These are phyloP conservation scores for Aspergillus intermedius DNA, from an alignment of 2,329 filamentous ascomycete species.

Conservation along the genomic window DNA sequence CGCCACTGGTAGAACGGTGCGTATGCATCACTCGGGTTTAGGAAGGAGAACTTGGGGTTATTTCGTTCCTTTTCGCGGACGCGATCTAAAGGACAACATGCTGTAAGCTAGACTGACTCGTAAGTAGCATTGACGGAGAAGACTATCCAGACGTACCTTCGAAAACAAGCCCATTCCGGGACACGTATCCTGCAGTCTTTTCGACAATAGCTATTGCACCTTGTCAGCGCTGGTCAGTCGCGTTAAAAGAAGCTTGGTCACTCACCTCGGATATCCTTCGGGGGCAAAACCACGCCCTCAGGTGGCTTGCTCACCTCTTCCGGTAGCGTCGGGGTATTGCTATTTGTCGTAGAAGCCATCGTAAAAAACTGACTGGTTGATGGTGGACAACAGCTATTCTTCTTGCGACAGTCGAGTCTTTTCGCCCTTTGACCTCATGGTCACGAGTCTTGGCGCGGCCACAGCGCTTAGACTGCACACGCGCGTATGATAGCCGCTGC, in stretches of 20 bases:
- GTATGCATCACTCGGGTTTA: constrained; percentile 74
- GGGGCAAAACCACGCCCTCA: constrained; percentile 76
- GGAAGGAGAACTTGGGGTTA: constrained; percentile 88
- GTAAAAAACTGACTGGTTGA: constrained; percentile 5
- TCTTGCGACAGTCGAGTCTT: neutral
- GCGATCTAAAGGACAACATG: constrained; percentile 46
- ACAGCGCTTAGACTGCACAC: constrained; percentile 2
- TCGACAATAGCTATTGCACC: constrained; percentile 60
- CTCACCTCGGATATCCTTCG: constrained; percentile 67
- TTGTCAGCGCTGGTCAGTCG: constrained; percentile 17
- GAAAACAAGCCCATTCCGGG: constrained; percentile 59
- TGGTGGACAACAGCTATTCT: neutral
- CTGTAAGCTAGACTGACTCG: neutral
- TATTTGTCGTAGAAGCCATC: constrained; percentile 39
- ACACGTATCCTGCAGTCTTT: constrained; percentile 90
- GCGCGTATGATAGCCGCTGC: constrained; percentile 4
- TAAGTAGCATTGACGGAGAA: neutral
- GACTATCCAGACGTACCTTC: constrained; percentile 45
- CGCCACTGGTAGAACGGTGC: constrained; percentile 87
- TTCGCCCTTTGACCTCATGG: constrained; percentile 2
- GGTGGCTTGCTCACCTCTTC: constrained; percentile 70
- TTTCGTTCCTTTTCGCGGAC: constrained; percentile 76
- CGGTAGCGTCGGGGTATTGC: constrained; percentile 31
- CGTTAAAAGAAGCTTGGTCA: constrained; percentile 3
- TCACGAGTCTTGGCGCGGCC: constrained; percentile 3